These are phyloP conservation scores for Aspergillus sp. DNA, from an alignment of 2,329 filamentous ascomycete species.

Conservation along the genomic window DNA sequence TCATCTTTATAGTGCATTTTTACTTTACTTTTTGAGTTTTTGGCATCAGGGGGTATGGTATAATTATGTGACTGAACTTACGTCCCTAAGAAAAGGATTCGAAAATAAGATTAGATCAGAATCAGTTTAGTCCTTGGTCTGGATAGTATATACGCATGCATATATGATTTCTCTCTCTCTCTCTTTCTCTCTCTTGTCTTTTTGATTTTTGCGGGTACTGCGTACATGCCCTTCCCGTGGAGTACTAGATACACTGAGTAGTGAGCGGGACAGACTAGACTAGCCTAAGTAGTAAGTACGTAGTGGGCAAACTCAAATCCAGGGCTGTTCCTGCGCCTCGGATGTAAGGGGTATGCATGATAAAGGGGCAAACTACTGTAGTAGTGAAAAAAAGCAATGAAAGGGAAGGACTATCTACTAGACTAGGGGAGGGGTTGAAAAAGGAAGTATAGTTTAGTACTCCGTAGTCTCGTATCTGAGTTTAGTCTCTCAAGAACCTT, in stretches of 20 bases:
- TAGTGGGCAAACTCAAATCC: not conserved
- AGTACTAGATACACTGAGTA: no score
- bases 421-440: not conserved
- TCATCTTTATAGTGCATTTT: not conserved
- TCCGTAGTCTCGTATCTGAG: not conserved
- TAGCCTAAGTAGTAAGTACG: not conserved
- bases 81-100: no score
- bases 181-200: not conserved
- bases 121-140: not conserved
- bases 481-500: not conserved
- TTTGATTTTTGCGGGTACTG: no score
- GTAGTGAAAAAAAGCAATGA: not conserved
- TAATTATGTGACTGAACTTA: not conserved
- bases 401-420: no score
- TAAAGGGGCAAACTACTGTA: not conserved
- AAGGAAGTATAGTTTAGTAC: not conserved
- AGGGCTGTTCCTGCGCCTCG: not conserved
- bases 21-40: slow-evolving; percentile 13
- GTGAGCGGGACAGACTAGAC: no score
- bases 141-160: not conserved
- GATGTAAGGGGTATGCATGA: not conserved
- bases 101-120: not conserved
- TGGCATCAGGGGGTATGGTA: not conserved
- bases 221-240: not conserved
- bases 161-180: not conserved